Evolutionary conservation across 1,139 yeast species (phyloP).

Genomic region (Blastobotrys buckinghamii): DNA sequence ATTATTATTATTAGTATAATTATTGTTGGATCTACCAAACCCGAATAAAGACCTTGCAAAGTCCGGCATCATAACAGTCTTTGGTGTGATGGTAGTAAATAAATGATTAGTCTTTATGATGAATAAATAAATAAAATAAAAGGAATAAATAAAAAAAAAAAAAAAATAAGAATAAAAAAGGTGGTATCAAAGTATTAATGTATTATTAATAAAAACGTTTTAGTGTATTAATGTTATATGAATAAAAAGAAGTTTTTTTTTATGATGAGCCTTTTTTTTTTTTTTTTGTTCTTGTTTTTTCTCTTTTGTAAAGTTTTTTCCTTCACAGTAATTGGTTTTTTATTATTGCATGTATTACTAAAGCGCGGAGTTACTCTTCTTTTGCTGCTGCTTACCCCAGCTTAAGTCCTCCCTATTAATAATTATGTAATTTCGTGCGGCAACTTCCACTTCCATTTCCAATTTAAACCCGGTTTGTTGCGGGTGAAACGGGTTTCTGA

Average conservation of each 20-base stretch:
- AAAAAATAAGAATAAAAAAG: not conserved
- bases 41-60: slow-evolving; percentile 28
- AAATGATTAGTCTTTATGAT: not conserved
- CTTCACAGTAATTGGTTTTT: not conserved
- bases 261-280: not conserved
- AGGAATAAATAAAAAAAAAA: not conserved
- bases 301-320: not conserved
- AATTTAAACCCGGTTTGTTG: too few relatives aligned
- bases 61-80: slow-evolving; percentile 24
- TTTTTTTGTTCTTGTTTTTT: not conserved
- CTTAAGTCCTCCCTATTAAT: too few relatives aligned
- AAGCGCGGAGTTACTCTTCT: too few relatives aligned
- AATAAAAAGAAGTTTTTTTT: not conserved
- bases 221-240: not conserved
- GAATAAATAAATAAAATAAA: not conserved
- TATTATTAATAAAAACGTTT: too few relatives aligned
- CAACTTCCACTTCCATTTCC: too few relatives aligned
- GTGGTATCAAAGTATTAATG: too few relatives aligned
- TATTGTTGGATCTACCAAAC: slow-evolving; percentile 15
- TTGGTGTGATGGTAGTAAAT: slow-evolving; percentile 1
- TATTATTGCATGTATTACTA: too few relatives aligned
- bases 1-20: not conserved
- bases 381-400: too few relatives aligned
- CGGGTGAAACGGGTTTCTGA: too few relatives aligned
- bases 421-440: too few relatives aligned